Conservation (phyloP, 345 rosid species). For the Dimocarpus longan region DNA sequence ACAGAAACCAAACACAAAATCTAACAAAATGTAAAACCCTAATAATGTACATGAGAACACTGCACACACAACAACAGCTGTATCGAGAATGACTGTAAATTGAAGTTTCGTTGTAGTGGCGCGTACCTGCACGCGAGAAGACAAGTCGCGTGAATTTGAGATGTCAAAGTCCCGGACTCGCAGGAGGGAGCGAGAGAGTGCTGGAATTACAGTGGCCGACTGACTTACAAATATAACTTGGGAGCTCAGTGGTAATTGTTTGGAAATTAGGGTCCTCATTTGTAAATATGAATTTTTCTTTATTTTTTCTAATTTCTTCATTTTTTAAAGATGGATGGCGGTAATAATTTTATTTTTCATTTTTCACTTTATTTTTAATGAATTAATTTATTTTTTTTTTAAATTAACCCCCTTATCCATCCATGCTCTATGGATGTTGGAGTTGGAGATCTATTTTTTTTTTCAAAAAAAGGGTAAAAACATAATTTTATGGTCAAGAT, state of each 20-base stretch:
- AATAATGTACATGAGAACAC: not conserved
- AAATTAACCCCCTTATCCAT: no score
- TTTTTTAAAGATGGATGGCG: no score
- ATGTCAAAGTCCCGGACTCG: not conserved
- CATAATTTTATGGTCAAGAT: no score
- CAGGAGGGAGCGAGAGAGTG: not conserved
- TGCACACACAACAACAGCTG: not conserved
- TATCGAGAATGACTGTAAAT: not conserved
- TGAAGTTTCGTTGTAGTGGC: not conserved
- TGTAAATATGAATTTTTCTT: not conserved
- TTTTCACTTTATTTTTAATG: no score
- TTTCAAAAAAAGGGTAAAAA: no score
- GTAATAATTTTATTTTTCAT: no score
- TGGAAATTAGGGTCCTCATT: not conserved
- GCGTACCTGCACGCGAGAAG: constrained; percentile 19
- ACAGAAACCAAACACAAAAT: not conserved
- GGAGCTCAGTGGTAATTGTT: not conserved
- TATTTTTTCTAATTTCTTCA: no score
- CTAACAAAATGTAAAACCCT: not conserved
- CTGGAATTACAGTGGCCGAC: not conserved
- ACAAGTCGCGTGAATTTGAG: not conserved
- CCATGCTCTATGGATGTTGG: no score
- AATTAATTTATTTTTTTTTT: no score
- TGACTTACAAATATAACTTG: not conserved
- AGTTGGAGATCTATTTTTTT: no score